These are phyloP conservation scores for Alisma plantagoaquatica DNA, from an alignment of 106 monocot genomes.

Conservation along the genomic window DNA sequence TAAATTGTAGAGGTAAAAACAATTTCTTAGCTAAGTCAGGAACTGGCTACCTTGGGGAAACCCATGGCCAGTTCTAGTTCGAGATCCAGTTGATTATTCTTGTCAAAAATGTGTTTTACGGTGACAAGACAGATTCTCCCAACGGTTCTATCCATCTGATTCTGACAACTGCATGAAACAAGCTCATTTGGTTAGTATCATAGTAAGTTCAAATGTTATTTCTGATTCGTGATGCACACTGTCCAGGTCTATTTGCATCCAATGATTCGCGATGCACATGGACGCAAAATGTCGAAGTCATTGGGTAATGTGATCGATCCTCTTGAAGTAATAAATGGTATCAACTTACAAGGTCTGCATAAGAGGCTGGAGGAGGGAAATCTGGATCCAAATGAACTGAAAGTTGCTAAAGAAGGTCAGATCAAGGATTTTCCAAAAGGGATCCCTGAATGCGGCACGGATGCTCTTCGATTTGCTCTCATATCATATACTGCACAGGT, in stretches of 20 bases:
- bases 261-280: constrained; percentile 99
- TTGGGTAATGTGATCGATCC: constrained; percentile 98
- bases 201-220: too few species aligned
- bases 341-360: constrained; percentile 73
- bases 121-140: too few species aligned
- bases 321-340: constrained; percentile 98
- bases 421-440: constrained; percentile 86
- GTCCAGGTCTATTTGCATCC: constrained; percentile 94
- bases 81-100: too few species aligned
- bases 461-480: constrained; percentile 94
- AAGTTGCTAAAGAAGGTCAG: constrained; percentile 75
- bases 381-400: constrained; percentile 70
- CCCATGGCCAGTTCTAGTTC: too few species aligned
- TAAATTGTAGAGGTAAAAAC: too few species aligned
- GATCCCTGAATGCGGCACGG: constrained; percentile 92
- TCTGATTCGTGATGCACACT: not conserved
- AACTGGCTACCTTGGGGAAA: too few species aligned
- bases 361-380: constrained; percentile 89
- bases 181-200: too few species aligned
- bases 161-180: too few species aligned
- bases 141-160: too few species aligned
- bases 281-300: constrained; percentile 97
- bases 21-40: too few species aligned
- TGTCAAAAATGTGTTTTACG: too few species aligned
- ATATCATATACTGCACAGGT: constrained; percentile 95